A percentile compares a stretch with the other conserved stretches of the same genome.
Evolutionary conservation across 495 filamentous ascomycete genomes (phyloP).

Genomic region (Bathelium albidoporum): DNA sequence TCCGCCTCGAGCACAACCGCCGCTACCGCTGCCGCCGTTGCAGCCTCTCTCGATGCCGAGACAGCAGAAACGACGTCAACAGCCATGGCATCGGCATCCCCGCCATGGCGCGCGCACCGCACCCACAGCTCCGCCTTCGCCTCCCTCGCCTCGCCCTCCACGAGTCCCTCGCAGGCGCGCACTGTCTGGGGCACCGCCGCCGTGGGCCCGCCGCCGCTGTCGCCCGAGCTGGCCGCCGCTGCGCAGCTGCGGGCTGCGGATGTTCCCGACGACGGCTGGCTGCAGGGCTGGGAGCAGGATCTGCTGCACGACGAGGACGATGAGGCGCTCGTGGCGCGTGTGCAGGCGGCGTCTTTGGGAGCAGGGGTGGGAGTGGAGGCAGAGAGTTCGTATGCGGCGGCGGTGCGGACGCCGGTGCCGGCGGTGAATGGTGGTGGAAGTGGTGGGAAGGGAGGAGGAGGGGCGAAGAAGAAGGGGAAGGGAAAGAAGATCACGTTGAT

Average conservation of each 20-base stretch:
- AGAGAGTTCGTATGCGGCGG: slow-evolving; percentile 21
- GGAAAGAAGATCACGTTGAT: slow-evolving; percentile 90
- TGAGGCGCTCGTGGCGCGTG: slow-evolving; percentile 27
- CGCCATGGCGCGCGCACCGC: slow-evolving; percentile 42
- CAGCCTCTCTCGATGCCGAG: slow-evolving; percentile 33
- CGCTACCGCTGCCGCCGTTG: slow-evolving; percentile 32
- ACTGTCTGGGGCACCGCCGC: slow-evolving; percentile 83
- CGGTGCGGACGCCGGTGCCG: slow-evolving; percentile 15
- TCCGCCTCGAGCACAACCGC: no score
- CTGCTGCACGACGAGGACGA: slow-evolving; percentile 43
- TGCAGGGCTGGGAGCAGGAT: slow-evolving; percentile 65
- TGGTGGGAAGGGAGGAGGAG: no score
- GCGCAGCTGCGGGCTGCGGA: slow-evolving; percentile 27
- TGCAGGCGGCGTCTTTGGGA: slow-evolving; percentile 30
- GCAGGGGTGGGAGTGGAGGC: slow-evolving; percentile 30
- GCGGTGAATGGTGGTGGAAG: slow-evolving; percentile 31
- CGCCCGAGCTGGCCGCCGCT: slow-evolving; percentile 32
- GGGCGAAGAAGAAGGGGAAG: slow-evolving; percentile 68
- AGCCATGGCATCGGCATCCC: slow-evolving; percentile 44
- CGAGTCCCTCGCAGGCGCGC: slow-evolving; percentile 60
- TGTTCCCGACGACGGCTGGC: slow-evolving; percentile 63
- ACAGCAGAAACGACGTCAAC: no score
- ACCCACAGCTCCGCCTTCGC: slow-evolving; percentile 48
- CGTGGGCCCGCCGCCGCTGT: slow-evolving; percentile 41
- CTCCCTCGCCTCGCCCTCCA: slow-evolving; percentile 60